Evolutionary conservation across 148 eudicot species (phyloP).

Genomic region (Spergularia marina): DNA sequence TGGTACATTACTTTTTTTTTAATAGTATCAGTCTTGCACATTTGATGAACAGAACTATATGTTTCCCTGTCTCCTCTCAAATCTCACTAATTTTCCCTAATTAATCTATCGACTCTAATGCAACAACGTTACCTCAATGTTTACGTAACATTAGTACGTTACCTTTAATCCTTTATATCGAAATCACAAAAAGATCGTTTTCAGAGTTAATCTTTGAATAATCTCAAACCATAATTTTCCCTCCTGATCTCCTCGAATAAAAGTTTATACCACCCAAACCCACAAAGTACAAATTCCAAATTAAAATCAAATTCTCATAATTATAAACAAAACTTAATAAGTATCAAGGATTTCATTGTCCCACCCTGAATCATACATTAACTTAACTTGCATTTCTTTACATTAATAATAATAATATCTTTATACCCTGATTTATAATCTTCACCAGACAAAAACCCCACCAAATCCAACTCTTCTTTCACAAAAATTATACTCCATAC

Average conservation of each 20-base stretch:
- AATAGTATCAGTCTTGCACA: not conserved
- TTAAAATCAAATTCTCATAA: slow-evolving; percentile 12
- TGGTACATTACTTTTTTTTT: not conserved
- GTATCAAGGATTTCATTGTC: slow-evolving; percentile 34
- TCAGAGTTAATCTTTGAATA: no score
- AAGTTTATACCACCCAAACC: not conserved
- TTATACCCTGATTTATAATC: not conserved
- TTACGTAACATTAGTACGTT: no score
- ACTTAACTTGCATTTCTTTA: not conserved
- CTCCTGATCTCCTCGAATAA: slow-evolving; percentile 14
- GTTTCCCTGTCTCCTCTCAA: slow-evolving; percentile 18
- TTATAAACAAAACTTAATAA: slow-evolving; percentile 5
- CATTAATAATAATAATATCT: not conserved
- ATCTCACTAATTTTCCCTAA: not conserved
- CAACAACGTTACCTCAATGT: no score
- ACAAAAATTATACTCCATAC: not conserved
- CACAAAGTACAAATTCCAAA: not conserved
- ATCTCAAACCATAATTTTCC: slow-evolving; percentile 1
- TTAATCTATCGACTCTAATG: no score
- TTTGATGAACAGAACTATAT: not conserved
- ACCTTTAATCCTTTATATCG: no score
- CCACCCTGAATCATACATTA: slow-evolving; percentile 19
- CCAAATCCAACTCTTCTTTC: slow-evolving; percentile 32
- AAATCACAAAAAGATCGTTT: no score
- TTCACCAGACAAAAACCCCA: slow-evolving; percentile 30